Base-by-base conservation (phyloP, 2,329 filamentous ascomycete genomes). In the Drechslera avenae region DNA sequence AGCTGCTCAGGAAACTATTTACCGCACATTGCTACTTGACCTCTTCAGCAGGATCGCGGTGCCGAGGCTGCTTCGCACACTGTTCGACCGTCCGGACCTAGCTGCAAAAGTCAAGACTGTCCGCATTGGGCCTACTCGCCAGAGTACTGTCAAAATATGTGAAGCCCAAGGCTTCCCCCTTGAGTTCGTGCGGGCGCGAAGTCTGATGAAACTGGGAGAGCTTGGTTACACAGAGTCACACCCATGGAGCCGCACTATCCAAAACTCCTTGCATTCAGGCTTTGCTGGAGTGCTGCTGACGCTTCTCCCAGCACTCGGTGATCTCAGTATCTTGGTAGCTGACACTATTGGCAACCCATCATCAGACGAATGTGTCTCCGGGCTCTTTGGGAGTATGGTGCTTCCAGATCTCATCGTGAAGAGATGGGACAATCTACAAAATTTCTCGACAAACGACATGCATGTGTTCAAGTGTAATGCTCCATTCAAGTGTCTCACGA, bases 231-330 rank as follows among this genome's bases (percentile, higher is more conserved):
- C 12, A 1, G 39, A 39, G 8, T 48, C 34, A 3, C 52, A 63
- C 19, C 50, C 56, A 5, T 67, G 64, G 63, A 46, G 37, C 19
- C 36, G 50, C 9, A 62, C 60, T 3, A 40, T 66, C 17, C 47
- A 56, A 13, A 60, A 64, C 33, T 57, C 54, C 10, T 47, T 67
- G n/a, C 63, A 67, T 19, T 66, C 61, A 4, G 59, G 60, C 1
- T 66, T 60, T 21, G 60, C 50, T 9, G 64, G 64, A 3, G 13
- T 66, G 3, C 33, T 67, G 8, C 46, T 67, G 3, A 33, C 48
- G 2, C 35, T 64, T 2, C 44, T 66, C 5, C 63, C 64, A 6
- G 64, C 58, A n/a, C 45, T 66, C 5, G 36, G 21, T 3, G 50
- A 57, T 5, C 50, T 67, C 14, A 54, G 61, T n/a, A 59, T 60